Percentiles rank a stretch among this genome's conserved stretches.
phyloP scores from a whole-genome alignment of 2,329 filamentous ascomycete genomes.

The Phialocephala sp. region DNA sequence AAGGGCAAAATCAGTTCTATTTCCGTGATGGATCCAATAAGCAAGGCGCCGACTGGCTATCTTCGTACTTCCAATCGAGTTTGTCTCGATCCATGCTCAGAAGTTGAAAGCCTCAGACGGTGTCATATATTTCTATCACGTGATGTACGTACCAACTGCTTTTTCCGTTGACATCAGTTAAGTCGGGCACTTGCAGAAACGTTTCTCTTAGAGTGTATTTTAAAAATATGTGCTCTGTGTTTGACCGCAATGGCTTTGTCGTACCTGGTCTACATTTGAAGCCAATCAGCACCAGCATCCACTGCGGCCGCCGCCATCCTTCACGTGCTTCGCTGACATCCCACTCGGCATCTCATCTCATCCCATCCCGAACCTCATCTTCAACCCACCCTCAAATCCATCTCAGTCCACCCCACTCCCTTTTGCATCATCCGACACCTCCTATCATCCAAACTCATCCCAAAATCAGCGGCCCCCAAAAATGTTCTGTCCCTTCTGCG shows the following conservation, averaged over 20 bases:
- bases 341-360: not conserved
- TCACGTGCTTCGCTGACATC: conserved; percentile 6
- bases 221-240: too few relatives aligned
- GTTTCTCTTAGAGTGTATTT: too few relatives aligned
- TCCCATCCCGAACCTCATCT: not conserved
- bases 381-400: not conserved
- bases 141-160: too few relatives aligned
- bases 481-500: conserved; percentile 59
- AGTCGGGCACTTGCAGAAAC: too few relatives aligned
- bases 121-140: too few relatives aligned
- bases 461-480: not conserved
- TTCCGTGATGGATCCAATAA: too few relatives aligned
- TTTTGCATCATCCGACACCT: not conserved
- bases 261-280: not conserved
- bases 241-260: not conserved
- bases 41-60: too few relatives aligned
- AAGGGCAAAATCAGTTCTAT: too few relatives aligned
- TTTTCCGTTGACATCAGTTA: too few relatives aligned
- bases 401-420: not conserved
- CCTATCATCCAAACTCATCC: not conserved
- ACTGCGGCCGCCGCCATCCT: not conserved
- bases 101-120: too few relatives aligned
- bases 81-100: too few relatives aligned
- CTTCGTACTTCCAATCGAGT: too few relatives aligned
- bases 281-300: conserved; percentile 12